Evolutionary conservation across 2,329 filamentous ascomycete species (phyloP).

Genomic region (Eurotiales sp.): DNA sequence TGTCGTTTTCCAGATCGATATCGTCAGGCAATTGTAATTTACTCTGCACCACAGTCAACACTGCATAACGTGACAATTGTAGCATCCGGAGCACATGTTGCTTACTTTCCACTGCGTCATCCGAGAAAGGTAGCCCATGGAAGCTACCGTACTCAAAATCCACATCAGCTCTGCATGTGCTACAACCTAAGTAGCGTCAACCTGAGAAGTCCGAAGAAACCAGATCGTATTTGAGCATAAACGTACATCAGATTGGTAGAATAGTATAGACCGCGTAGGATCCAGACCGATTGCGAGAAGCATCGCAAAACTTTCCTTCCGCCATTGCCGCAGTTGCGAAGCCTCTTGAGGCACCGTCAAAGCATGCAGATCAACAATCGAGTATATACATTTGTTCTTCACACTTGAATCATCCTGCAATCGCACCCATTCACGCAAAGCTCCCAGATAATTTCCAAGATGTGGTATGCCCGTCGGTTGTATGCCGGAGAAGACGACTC

Average conservation of each 20-base stretch:
- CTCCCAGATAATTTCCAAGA: constrained; percentile 91
- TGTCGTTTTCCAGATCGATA: constrained; percentile 54
- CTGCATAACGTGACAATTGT: not conserved
- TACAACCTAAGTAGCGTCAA: constrained; percentile 52
- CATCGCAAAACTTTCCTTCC: constrained; percentile 71
- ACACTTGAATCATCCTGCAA: constrained; percentile 64
- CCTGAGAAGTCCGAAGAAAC: not conserved
- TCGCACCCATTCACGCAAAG: constrained; percentile 78
- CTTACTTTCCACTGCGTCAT: constrained; percentile 99
- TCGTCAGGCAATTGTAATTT: constrained; percentile 66
- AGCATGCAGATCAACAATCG: constrained; percentile 89
- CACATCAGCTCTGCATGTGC: constrained; percentile 92
- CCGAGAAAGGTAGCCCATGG: constrained; percentile 88
- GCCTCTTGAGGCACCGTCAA: constrained; percentile 74
- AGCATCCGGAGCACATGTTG: not conserved
- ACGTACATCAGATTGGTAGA: constrained; percentile 73
- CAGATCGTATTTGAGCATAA: no score
- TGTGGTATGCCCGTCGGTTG: constrained; percentile 94
- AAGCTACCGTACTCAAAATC: constrained; percentile 88
- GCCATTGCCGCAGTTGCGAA: constrained; percentile 58
- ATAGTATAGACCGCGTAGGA: constrained; percentile 71
- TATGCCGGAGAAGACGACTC: constrained; percentile 87
- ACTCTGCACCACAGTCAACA: constrained; percentile 48
- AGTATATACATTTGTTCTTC: constrained; percentile 68
- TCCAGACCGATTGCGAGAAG: constrained; percentile 81